Evolutionary conservation across 768 basidiomycete genomes (phyloP).

Genomic region (Lentinula detonsa): DNA sequence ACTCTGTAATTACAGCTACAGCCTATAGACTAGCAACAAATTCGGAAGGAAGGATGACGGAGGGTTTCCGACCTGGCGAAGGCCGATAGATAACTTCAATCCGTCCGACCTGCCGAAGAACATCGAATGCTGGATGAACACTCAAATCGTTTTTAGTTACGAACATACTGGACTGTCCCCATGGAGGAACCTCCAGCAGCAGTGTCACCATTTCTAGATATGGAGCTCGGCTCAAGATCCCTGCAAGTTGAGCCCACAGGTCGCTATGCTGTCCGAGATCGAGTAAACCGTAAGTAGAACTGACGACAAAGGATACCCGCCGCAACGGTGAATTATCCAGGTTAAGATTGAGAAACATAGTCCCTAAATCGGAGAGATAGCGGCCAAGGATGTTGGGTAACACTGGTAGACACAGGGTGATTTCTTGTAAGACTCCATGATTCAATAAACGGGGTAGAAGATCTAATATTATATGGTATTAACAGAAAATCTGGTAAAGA

Average conservation of each 20-base stretch:
- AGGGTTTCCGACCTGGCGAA: background rate
- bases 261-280: slow-evolving; percentile 3
- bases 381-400: background rate
- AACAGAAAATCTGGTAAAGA: too few relatives aligned
- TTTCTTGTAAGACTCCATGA: background rate
- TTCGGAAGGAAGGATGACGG: background rate
- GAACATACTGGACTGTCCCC: background rate
- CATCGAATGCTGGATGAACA: background rate
- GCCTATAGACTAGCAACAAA: background rate
- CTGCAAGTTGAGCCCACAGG: background rate
- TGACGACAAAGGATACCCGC: background rate
- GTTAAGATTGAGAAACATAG: background rate
- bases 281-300: background rate
- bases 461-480: background rate
- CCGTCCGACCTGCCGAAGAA: background rate
- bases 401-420: background rate
- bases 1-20: too few relatives aligned
- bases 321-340: background rate
- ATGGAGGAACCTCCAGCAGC: background rate
- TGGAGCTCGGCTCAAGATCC: background rate
- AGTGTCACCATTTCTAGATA: background rate
- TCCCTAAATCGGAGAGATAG: background rate
- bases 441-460: background rate
- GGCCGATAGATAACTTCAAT: background rate
- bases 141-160: background rate